Conservation (phyloP, 2,329 filamentous ascomycete genomes). For the Penicillium polonicum region DNA sequence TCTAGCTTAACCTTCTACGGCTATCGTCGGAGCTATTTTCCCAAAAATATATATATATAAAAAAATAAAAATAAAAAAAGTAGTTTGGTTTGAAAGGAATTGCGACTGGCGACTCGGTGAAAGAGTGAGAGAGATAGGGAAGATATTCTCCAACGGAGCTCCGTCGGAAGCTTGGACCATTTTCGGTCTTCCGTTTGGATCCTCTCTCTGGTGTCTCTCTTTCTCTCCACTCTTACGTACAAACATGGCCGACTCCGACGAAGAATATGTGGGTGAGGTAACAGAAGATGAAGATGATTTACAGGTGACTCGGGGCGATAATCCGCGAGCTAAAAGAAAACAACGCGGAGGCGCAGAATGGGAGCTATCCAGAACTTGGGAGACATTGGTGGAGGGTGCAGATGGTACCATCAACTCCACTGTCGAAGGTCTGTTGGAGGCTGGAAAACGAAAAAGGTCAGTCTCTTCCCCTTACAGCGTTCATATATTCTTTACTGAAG, state of each 20-base stretch:
- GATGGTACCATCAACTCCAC: constrained; percentile 73
- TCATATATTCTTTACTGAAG: constrained; percentile 17
- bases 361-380: constrained; percentile 55
- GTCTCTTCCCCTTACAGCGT: constrained; percentile 4
- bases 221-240: not conserved
- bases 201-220: constrained; percentile 7
- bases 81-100: not conserved
- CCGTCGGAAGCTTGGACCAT: constrained; percentile 35
- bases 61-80: too few relatives aligned
- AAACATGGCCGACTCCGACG: constrained; percentile 49
- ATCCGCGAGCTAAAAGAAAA: constrained; percentile 36
- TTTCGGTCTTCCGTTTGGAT: constrained; percentile 8
- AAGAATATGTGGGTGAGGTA: constrained; percentile 53
- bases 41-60: not conserved
- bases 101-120: not conserved
- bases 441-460: constrained; percentile 73
- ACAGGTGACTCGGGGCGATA: constrained; percentile 21
- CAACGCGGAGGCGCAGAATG: constrained; percentile 43
- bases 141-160: constrained; percentile 19
- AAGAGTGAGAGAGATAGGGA: not conserved
- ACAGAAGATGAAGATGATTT: constrained; percentile 47
- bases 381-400: constrained; percentile 72
- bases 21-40: constrained; percentile 21
- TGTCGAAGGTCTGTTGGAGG: constrained; percentile 73
- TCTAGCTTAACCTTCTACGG: constrained; percentile 18